A percentile compares a stretch with the other conserved stretches of the same genome.
phyloP scores from a whole-genome alignment of 1,284 basidiomycete species.

The Trametes hirsuta region DNA sequence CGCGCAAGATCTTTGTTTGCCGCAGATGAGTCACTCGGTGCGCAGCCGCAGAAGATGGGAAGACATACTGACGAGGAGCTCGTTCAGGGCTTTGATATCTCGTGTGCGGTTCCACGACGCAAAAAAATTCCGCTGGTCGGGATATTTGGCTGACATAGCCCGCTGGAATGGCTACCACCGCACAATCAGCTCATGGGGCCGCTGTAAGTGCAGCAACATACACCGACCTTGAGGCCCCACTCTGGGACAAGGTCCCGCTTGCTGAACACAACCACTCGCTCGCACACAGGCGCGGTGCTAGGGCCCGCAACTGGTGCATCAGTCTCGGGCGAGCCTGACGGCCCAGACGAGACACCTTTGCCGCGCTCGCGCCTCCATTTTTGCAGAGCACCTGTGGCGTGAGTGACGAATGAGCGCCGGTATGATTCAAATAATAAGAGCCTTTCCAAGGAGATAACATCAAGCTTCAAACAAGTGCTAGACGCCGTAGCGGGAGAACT shows the following conservation, averaged over 20 bases:
- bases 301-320: conserved; percentile 12
- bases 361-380: conserved; percentile 69
- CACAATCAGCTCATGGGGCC: too few relatives aligned
- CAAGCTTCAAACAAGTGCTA: too few relatives aligned
- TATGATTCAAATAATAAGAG: too few relatives aligned
- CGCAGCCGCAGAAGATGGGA: neutral
- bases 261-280: conserved; percentile 91
- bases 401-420: neutral
- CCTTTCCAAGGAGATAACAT: too few relatives aligned
- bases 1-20: conserved; percentile 68
- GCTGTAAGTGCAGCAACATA: neutral
- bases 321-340: neutral
- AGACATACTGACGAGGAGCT: too few relatives aligned
- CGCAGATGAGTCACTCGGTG: neutral
- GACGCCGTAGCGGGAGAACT: too few relatives aligned
- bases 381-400: conserved; percentile 53
- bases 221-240: conserved; percentile 79
- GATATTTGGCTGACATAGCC: too few relatives aligned
- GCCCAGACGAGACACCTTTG: conserved; percentile 33
- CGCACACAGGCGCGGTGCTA: conserved; percentile 51
- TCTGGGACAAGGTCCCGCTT: conserved; percentile 91
- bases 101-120: too few relatives aligned
- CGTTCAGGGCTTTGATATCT: too few relatives aligned
- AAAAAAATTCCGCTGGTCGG: too few relatives aligned
- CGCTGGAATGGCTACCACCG: too few relatives aligned